Evolutionary conservation across 108 stramenopile species (phyloP).

Genomic region (Nitzschia putrida): DNA sequence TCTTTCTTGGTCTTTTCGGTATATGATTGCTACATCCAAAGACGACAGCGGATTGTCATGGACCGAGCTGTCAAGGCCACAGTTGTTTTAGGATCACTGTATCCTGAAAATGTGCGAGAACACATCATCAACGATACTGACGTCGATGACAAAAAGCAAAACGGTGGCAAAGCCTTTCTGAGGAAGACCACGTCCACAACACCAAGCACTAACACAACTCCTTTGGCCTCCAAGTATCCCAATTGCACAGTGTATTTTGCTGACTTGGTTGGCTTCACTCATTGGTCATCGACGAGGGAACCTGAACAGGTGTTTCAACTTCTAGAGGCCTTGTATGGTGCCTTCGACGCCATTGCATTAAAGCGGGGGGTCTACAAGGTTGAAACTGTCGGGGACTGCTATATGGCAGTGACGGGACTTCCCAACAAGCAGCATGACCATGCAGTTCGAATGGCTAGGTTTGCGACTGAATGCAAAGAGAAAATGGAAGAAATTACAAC

Average conservation of each 20-base stretch:
- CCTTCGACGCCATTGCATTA: background rate
- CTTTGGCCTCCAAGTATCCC: conserved; percentile 3
- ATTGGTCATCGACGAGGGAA: background rate
- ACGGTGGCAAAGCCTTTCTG: background rate
- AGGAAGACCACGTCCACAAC: background rate
- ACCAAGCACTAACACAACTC: background rate
- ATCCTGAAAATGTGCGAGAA: conserved; percentile 22
- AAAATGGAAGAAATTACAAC: conserved; percentile 21
- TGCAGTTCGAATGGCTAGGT: conserved; percentile 19
- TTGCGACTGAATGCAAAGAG: conserved; percentile 8
- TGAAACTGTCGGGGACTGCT: conserved; percentile 5
- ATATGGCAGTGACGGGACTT: conserved; percentile 11
- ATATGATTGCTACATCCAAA: conserved; percentile 6
- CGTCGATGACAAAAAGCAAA: background rate
- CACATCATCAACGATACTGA: background rate
- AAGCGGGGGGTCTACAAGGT: background rate
- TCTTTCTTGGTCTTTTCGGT: background rate
- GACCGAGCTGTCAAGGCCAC: conserved; percentile 14
- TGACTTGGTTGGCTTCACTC: background rate
- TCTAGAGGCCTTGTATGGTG: background rate
- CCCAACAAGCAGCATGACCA: conserved; percentile 1
- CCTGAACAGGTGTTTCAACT: conserved; percentile 2
- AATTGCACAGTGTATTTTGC: background rate
- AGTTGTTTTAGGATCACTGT: conserved; percentile 31
- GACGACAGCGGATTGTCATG: conserved; percentile 15